Evolutionary conservation across 352 stramenopile species (phyloP), one percentile per base, ranked within the genome.

Genomic region (Phytophthora rubi): DNA sequence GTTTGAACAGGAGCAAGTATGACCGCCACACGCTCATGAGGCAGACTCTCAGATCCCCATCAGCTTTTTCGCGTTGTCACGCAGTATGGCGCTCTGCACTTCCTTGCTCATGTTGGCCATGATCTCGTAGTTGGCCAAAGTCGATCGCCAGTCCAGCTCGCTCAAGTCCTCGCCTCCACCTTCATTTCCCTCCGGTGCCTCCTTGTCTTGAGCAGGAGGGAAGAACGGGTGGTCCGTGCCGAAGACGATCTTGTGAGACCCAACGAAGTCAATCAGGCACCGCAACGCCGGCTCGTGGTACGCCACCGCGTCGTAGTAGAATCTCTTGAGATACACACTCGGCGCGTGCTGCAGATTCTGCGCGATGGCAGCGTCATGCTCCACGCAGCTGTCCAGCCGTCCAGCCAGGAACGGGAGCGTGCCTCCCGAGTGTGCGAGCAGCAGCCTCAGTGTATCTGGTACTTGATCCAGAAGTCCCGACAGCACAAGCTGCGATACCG

Each of bases 161-260:
- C 65, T 67, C 39, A 85, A 62, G 30, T 68, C 70, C 6, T 55
- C 42, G 5, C 35, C 21, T 13, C 28, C 55, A 5, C 10, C 56
- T 28, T 42, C 51, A 6, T 10, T 52, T 28, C 49, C 53, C 7
- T 76, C 63, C 0, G 6, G 12, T 4, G 42, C 53, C 7, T 79
- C 64, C 8, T 30, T 23, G 53, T 62, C 65, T 10, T 65, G 58
- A 7, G 53, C 49, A 21, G 83, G 83, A 4, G 83, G 83, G 59
- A 91, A 91, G 59, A 91, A 91, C 30, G 82, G 83, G 47, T 91
- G 82, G 65, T 91, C 83, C 12, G 83, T 91, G 28, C 83, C 83
- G 48, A 81, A 91, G 16, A 91, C 85, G 65, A 91, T 73, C 21
- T 73, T 79, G 42, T 90, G 78, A 8, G 49, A 35, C 13, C 82